Conservation (phyloP, 2,329 filamentous ascomycete species). For the Drechslera avenae region DNA sequence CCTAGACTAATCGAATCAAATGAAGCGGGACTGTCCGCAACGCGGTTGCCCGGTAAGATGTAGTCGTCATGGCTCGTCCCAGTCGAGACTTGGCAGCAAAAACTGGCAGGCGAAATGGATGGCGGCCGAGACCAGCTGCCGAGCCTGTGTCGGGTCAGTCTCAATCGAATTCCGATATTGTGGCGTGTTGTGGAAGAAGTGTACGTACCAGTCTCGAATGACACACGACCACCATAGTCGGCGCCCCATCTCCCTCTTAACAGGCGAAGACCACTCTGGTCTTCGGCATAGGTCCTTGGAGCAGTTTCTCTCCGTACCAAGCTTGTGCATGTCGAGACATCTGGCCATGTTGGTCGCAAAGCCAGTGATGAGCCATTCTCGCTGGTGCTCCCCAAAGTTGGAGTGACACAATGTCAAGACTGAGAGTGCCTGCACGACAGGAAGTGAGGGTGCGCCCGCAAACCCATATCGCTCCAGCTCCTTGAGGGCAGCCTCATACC, state of each 20-base stretch:
- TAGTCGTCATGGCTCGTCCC: slow-evolving; percentile 6
- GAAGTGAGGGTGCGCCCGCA: slow-evolving; percentile 6
- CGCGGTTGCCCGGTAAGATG: background rate
- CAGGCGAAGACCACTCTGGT: slow-evolving; percentile 11
- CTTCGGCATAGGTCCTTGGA: slow-evolving; percentile 12
- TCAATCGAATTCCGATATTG: background rate
- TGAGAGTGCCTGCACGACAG: slow-evolving; percentile 10
- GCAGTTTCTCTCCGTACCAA: slow-evolving; percentile 11
- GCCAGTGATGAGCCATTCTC: slow-evolving; percentile 18
- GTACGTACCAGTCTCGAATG: slow-evolving; percentile 16
- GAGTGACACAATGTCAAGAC: slow-evolving; percentile 16
- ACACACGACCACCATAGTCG: slow-evolving; percentile 20
- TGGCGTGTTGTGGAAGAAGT: too few relatives aligned
- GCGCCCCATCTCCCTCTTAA: slow-evolving; percentile 11
- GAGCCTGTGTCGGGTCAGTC: slow-evolving; percentile 9
- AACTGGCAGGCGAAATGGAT: slow-evolving; percentile 16
- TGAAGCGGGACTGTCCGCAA: slow-evolving; percentile 5
- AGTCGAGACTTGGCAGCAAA: slow-evolving; percentile 16
- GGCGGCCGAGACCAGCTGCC: slow-evolving; percentile 17
- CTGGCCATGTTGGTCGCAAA: slow-evolving; percentile 16
- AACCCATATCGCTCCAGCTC: slow-evolving; percentile 11
- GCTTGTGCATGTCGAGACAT: slow-evolving; percentile 19
- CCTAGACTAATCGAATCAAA: background rate
- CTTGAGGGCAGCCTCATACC: slow-evolving; percentile 19
- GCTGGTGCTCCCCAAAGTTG: slow-evolving; percentile 18